Evolutionary conservation across 1,284 basidiomycete genomes (phyloP).

Genomic region (Ustilago nuda): DNA sequence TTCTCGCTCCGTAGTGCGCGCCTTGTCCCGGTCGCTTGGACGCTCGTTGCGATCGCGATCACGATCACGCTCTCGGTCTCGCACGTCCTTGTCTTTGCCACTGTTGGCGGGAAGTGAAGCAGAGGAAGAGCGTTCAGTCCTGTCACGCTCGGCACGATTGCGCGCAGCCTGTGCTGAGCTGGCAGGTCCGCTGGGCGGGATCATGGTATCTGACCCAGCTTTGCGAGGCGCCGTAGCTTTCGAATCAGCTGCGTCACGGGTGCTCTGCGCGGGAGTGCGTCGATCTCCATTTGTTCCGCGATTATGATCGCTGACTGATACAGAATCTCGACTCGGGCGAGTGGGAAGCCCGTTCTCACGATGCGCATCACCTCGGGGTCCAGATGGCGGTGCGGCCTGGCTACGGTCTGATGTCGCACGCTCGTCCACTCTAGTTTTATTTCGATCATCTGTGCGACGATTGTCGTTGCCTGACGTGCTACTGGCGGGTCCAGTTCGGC

Average conservation of each 20-base stretch:
- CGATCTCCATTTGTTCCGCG: constrained; percentile 13
- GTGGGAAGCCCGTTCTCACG: constrained; percentile 28
- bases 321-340: constrained; percentile 13
- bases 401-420: constrained; percentile 12
- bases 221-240: constrained; percentile 1
- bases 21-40: constrained; percentile 25
- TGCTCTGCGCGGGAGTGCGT: constrained; percentile 6
- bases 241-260: constrained; percentile 16
- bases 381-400: constrained; percentile 12
- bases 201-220: constrained; percentile 20
- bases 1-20: constrained; percentile 25
- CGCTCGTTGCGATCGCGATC: constrained; percentile 31
- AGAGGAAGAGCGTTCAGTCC: constrained; percentile 18
- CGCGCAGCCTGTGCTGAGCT: constrained; percentile 25
- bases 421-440: constrained; percentile 14
- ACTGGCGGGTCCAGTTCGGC: constrained; percentile 15
- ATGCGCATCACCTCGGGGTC: constrained; percentile 18
- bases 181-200: constrained; percentile 31
- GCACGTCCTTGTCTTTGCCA: constrained; percentile 29
- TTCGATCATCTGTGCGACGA: constrained; percentile 22
- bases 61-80: constrained; percentile 26
- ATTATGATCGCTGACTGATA: constrained; percentile 16
- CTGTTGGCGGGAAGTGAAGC: constrained; percentile 9
- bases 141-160: constrained; percentile 30
- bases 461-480: constrained; percentile 6